A percentile compares a stretch with the other conserved stretches of the same genome.
Conservation (phyloP, 2,329 filamentous ascomycete species). For the Lachnellula suecica region DNA sequence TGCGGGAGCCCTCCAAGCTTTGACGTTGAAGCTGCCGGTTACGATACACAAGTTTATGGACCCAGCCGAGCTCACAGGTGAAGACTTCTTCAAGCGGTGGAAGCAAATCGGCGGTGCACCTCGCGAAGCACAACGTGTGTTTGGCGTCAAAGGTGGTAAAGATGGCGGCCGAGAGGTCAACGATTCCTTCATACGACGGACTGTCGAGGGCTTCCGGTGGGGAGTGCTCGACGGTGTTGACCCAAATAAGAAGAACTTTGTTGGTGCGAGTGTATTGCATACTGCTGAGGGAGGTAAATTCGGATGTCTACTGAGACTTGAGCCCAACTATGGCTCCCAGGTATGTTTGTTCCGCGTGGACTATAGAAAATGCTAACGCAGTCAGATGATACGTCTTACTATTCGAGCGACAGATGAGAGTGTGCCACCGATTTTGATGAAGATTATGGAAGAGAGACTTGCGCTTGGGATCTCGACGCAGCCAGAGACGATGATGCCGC, state of each 20-base stretch:
- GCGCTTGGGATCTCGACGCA: conserved; percentile 44
- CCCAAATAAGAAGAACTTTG: conserved; percentile 89
- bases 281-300: conserved; percentile 85
- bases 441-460: conserved; percentile 83
- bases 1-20: conserved; percentile 86
- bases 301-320: conserved; percentile 87
- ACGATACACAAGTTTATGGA: conserved; percentile 97
- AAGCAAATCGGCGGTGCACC: conserved; percentile 92
- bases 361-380: conserved; percentile 8
- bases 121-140: conserved; percentile 85
- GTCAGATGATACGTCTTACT: conserved; percentile 91
- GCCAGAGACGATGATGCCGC: conserved; percentile 21
- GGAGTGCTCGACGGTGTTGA: conserved; percentile 83
- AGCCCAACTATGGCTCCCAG: conserved; percentile 90
- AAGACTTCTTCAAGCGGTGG: conserved; percentile 99
- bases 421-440: conserved; percentile 77
- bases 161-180: conserved; percentile 64
- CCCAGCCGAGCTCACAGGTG: conserved; percentile 76
- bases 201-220: conserved; percentile 86
- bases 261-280: conserved; percentile 85
- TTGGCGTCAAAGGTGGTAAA: conserved; percentile 60
- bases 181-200: conserved; percentile 67
- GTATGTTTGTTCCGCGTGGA: conserved; percentile 51
- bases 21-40: conserved; percentile 88
- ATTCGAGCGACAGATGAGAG: conserved; percentile 90